Conservation (phyloP, 75 land plant genomes). For the Sequoia sempervirens region DNA sequence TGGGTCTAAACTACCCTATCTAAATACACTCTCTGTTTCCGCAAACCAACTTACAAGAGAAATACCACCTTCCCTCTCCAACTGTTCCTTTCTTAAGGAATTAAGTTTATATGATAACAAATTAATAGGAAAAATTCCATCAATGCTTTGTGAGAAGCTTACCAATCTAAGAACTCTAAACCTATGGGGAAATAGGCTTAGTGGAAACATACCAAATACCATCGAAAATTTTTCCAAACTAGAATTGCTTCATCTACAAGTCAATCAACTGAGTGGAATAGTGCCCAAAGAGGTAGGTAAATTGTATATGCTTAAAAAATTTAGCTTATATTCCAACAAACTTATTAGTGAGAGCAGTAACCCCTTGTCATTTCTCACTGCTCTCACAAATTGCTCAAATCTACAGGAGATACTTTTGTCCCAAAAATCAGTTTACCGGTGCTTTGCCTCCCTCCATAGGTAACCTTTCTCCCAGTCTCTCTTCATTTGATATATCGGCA, state of each 20-base stretch:
- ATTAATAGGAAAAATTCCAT: constrained; percentile 26
- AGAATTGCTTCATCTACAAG: no score
- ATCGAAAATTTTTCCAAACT: not conserved
- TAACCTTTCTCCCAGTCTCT: no score
- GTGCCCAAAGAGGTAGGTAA: no score
- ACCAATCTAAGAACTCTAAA: constrained; percentile 14
- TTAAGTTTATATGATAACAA: not conserved
- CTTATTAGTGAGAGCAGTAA: no score
- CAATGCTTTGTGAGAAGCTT: constrained; percentile 15
- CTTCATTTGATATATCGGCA: not conserved
- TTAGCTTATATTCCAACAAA: no score
- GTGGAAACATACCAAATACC: not conserved
- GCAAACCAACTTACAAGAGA: not conserved
- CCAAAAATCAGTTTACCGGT: not conserved
- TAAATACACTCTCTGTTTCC: constrained; percentile 7
- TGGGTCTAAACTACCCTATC: no score
- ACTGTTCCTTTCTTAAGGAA: not conserved
- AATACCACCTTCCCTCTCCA: not conserved
- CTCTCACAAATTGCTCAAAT: no score
- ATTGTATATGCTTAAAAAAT: no score
- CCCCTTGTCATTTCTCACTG: no score
- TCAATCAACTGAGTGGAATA: no score
- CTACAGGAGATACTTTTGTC: no score
- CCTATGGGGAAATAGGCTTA: not conserved
- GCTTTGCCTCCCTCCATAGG: not conserved